Percentiles rank a stretch among this genome's conserved stretches.
Evolutionary conservation across 139 green algal genomes (phyloP).

Genomic region (Deuterostichococcus epilithicus): DNA sequence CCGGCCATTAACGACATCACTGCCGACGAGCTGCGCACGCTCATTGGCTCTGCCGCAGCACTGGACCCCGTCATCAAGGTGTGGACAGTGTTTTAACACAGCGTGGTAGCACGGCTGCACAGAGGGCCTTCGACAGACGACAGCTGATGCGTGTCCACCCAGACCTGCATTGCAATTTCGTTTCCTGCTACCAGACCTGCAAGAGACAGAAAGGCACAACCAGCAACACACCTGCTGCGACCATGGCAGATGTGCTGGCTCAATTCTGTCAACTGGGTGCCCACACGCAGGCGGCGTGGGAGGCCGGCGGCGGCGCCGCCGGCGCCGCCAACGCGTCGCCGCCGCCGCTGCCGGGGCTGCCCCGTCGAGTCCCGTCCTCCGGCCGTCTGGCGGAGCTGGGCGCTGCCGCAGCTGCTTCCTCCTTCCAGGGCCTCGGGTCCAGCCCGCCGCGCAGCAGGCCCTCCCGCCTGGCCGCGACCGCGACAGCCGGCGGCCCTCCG

Average conservation of each 20-base stretch:
- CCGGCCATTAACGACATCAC: constrained; percentile 99
- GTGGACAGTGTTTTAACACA: no score
- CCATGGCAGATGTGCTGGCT: no score
- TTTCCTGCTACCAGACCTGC: no score
- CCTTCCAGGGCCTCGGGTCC: neutral
- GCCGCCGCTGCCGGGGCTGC: constrained; percentile 45
- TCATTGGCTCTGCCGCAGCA: constrained; percentile 2
- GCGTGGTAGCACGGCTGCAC: no score
- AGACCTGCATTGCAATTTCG: no score
- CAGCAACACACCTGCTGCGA: no score
- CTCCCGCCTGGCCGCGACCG: no score
- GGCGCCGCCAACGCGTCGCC: constrained; percentile 27
- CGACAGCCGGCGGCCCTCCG: no score
- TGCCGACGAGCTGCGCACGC: constrained; percentile 65
- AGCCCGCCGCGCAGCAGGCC: neutral
- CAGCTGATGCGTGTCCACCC: no score
- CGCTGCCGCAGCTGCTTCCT: neutral
- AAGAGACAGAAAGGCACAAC: no score
- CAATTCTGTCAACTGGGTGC: no score
- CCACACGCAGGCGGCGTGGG: constrained; percentile 49
- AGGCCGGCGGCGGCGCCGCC: constrained; percentile 38
- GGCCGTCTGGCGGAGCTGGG: constrained; percentile 23
- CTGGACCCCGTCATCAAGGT: constrained; percentile 45
- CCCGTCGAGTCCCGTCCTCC: constrained; percentile 22
- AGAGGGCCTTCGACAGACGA: no score